Base-by-base conservation (phyloP, 192 early-diverging fungal genomes). In the Phlyctochytrium arcticum region DNA sequence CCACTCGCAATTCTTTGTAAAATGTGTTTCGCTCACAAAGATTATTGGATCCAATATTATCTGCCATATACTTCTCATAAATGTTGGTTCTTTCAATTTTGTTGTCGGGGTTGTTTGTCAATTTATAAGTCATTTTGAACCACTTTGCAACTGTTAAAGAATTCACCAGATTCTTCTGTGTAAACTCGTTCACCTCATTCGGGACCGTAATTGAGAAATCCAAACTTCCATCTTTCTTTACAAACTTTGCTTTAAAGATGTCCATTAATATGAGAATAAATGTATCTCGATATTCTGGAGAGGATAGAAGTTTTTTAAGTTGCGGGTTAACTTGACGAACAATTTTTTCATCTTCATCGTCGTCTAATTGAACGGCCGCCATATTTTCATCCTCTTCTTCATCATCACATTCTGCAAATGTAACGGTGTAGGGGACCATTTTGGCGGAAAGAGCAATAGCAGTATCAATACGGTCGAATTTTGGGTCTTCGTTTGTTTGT, bases 401-500 rank as follows among this genome's bases (percentile, higher is more conserved):
- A 48, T 60, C 36, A 8, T 30, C 48, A 56, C 5, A 21, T 10
- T 27, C 7, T 12, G 4, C 34, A 39, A 65, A 65, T 15, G 32
- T 27, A 36, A 23, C 54, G 6, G 62, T 48, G 30, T 55, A 65
- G 17, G 12, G 23, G 6, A 17, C 15, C 5, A 55, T n/a, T 12
- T 51, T 10, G 39, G 33, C 7, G 5, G 36, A 51, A 6, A 8
- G 5, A 9, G n/a, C 51, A 10, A 55, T 5, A 5, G 9, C 48
- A 6, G 21, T 9, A 23, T 55, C 62, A 4, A 65, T 51, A 26
- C 34, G 54, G 35, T 65, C 62, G 19, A 55, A 65, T 29, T 57
- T 19, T 21, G 37, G 7, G 24, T 34, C 36, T 5, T 65, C 53
- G 34, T 65, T 65, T 27, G 62, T 65, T 65, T 54, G 51, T n/a